Conservation (phyloP, 805 yeast species). For the Candida hispaniensis region DNA sequence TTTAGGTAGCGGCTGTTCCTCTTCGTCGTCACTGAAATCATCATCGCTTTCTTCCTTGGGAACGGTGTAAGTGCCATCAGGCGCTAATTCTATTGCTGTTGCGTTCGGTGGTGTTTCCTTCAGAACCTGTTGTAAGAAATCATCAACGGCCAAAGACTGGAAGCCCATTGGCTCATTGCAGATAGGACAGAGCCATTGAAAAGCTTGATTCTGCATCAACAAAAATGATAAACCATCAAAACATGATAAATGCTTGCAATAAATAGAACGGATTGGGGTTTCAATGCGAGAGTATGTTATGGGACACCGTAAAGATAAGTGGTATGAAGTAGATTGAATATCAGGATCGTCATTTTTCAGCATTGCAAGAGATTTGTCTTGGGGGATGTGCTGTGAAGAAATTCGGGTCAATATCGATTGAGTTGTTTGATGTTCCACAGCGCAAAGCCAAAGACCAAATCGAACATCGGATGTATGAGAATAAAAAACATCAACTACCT, state of each 20-base stretch:
- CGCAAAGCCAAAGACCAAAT: slow-evolving; percentile 38
- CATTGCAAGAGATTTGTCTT: slow-evolving; percentile 39
- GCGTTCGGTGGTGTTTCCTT: slow-evolving; percentile 41
- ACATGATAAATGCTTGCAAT: slow-evolving; percentile 76
- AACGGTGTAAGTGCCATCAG: slow-evolving; percentile 65
- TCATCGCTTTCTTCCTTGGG: slow-evolving; percentile 23
- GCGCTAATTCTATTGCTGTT: slow-evolving; percentile 54
- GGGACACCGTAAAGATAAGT: slow-evolving; percentile 67
- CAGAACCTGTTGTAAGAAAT: slow-evolving; percentile 57
- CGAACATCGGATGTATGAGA: slow-evolving; percentile 3
- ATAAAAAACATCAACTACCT: slow-evolving; percentile 4
- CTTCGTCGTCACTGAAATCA: slow-evolving; percentile 14
- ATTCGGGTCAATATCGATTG: slow-evolving; percentile 36
- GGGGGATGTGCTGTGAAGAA: slow-evolving; percentile 39
- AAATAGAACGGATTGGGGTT: slow-evolving; percentile 57
- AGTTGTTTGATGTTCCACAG: slow-evolving; percentile 42
- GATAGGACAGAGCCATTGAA: slow-evolving; percentile 84
- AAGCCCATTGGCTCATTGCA: slow-evolving; percentile 48
- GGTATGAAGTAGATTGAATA: slow-evolving; percentile 52
- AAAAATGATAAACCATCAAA: slow-evolving; percentile 72
- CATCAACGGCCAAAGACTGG: slow-evolving; percentile 59
- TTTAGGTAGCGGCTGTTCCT: slow-evolving; percentile 1
- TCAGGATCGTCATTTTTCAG: slow-evolving; percentile 55
- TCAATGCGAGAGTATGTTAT: slow-evolving; percentile 59
- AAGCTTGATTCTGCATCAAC: slow-evolving; percentile 63